These are phyloP conservation scores for Anastatica hierochuntica DNA, from an alignment of 345 rosid genomes.

Conservation along the genomic window DNA sequence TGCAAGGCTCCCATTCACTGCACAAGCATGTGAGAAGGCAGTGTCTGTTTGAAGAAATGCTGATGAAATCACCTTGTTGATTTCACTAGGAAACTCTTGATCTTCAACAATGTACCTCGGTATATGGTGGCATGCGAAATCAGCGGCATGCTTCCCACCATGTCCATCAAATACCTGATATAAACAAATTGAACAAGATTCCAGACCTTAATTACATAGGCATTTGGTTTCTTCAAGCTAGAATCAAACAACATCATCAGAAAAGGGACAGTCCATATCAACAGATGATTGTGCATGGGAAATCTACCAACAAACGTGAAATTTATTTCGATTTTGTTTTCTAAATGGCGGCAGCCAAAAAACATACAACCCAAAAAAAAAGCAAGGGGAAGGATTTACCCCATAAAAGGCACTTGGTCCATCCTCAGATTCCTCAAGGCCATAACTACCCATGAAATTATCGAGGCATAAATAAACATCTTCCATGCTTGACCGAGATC, in stretches of 20 bases:
- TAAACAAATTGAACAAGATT: background rate
- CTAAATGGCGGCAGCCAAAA: too few species aligned
- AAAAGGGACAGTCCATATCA: too few species aligned
- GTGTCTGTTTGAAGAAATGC: conserved; percentile 74
- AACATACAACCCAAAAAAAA: background rate
- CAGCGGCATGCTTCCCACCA: conserved; percentile 91
- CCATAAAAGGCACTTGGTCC: conserved; percentile 82
- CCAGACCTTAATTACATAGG: too few species aligned
- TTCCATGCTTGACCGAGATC: conserved; percentile 70
- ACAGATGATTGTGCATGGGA: too few species aligned
- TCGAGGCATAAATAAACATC: conserved; percentile 65
- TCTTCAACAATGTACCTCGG: conserved; percentile 64
- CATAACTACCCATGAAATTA: conserved; percentile 41
- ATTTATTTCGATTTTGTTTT: too few species aligned
- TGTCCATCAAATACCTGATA: conserved; percentile 77
- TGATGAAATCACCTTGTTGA: conserved; percentile 60
- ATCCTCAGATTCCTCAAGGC: conserved; percentile 28
- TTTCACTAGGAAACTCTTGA: conserved; percentile 54
- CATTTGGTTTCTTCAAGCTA: background rate
- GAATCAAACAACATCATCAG: background rate
- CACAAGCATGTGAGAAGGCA: conserved; percentile 73
- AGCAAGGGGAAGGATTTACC: conserved; percentile 33
- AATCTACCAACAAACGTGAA: too few species aligned
- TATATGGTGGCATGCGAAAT: conserved; percentile 55
- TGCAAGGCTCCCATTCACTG: conserved; percentile 51